Evolutionary conservation across 441 rosid genomes (phyloP).

Genomic region (Croton setiger): DNA sequence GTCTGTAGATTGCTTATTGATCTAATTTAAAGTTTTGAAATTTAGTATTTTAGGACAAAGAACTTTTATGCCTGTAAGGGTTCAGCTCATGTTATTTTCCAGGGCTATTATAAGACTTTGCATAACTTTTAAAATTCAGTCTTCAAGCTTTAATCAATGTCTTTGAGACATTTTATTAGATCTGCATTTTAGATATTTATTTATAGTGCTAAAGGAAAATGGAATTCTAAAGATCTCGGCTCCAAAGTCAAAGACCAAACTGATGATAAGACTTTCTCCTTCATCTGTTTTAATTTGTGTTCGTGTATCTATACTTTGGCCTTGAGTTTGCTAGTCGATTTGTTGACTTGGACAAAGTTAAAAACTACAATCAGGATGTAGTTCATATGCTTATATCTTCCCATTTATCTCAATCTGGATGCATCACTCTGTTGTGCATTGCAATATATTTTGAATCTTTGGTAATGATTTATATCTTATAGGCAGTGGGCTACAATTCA

Average conservation of each 20-base stretch:
- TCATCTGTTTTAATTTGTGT: neutral
- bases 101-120: neutral
- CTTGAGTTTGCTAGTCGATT: neutral
- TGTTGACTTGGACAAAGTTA: neutral
- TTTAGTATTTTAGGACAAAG: neutral
- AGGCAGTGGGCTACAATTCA: slow-evolving; percentile 98
- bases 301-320: neutral
- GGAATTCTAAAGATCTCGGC: neutral
- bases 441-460: slow-evolving; percentile 5
- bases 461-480: slow-evolving; percentile 17
- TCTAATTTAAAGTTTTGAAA: neutral
- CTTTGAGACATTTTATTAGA: neutral
- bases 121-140: neutral
- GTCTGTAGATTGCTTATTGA: slow-evolving; percentile 10
- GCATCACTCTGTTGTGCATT: neutral
- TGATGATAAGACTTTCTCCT: neutral
- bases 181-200: neutral
- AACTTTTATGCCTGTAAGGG: neutral
- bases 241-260: neutral
- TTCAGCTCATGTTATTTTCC: slow-evolving; percentile 6
- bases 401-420: neutral
- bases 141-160: neutral
- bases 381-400: neutral
- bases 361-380: neutral
- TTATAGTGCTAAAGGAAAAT: neutral